Percentiles rank a stretch among this genome's conserved stretches.
These are phyloP conservation scores for Vigna reflexopilosa DNA, from an alignment of 306 rosid species.

Conservation along the genomic window DNA sequence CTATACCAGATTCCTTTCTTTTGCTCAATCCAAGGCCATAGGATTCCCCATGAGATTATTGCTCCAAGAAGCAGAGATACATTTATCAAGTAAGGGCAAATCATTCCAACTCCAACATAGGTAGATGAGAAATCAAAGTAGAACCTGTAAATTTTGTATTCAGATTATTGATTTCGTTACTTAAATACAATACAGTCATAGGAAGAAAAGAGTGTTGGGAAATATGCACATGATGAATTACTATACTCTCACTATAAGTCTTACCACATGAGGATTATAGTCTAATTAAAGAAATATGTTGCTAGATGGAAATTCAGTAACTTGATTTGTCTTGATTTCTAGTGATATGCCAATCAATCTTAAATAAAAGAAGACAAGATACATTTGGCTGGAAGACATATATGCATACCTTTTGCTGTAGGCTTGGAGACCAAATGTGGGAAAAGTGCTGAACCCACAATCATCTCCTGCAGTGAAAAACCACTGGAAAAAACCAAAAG, in stretches of 20 bases:
- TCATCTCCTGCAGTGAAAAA: conserved; percentile 64
- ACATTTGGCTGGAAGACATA: not conserved
- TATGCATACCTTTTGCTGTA: conserved; percentile 45
- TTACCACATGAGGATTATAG: not conserved
- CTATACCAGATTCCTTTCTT: conserved; percentile 75
- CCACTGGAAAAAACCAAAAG: conserved; percentile 75
- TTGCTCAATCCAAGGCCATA: conserved; percentile 73
- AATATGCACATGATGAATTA: not conserved
- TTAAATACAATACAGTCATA: not conserved
- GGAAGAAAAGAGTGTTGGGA: not conserved
- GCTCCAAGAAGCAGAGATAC: conserved; percentile 71
- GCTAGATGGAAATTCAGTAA: not conserved
- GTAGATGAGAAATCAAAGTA: conserved; percentile 80
- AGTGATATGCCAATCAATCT: not conserved
- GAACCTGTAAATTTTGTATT: conserved; percentile 51
- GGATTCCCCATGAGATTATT: conserved; percentile 70
- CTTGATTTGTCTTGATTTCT: not conserved
- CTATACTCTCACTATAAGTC: not conserved
- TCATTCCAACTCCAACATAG: conserved; percentile 81
- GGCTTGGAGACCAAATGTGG: conserved; percentile 80
- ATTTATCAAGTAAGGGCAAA: conserved; percentile 73
- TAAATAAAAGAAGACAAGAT: not conserved
- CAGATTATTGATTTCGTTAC: not conserved
- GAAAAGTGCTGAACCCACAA: conserved; percentile 73
- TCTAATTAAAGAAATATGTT: not conserved